Conservation (phyloP, 2,329 filamentous ascomycete species). For the Chalaropsis thielavioides region DNA sequence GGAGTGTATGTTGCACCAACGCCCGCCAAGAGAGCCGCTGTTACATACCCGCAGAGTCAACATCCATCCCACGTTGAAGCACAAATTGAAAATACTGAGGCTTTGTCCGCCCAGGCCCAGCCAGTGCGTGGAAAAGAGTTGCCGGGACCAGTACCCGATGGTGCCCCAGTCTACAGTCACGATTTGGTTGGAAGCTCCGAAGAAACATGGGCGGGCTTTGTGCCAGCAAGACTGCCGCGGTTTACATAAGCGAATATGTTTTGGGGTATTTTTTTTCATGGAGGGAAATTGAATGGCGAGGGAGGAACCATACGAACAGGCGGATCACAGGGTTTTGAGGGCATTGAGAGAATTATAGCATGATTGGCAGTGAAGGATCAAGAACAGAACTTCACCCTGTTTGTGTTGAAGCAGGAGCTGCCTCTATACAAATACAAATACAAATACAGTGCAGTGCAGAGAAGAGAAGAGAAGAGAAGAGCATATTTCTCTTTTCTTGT, state of each 20-base stretch:
- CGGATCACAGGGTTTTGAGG: not conserved
- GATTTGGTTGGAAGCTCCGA: constrained; percentile 1
- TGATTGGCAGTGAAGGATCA: not conserved
- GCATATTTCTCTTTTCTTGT: not conserved
- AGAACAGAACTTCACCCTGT: constrained; percentile 6
- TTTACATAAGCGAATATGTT: constrained; percentile 30
- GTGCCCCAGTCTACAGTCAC: constrained; percentile 4
- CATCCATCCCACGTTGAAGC: constrained; percentile 1
- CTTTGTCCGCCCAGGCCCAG: constrained; percentile 10
- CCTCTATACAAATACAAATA: not conserved
- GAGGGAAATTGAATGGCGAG: not conserved
- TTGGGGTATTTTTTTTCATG: not conserved
- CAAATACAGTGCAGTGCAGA: not conserved
- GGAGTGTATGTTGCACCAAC: constrained; percentile 20
- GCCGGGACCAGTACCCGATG: not conserved
- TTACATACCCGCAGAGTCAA: not conserved
- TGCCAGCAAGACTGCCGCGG: constrained; percentile 44
- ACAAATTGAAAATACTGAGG: constrained; percentile 1
- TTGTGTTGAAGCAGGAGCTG: not conserved
- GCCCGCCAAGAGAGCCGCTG: constrained; percentile 5
- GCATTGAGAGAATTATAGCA: not conserved
- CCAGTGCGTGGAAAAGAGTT: not conserved
- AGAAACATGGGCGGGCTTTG: constrained; percentile 27
- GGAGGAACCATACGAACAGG: not conserved
- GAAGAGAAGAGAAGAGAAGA: too few relatives aligned